Percentiles rank a stretch among this genome's conserved stretches.
phyloP scores from a whole-genome alignment of 2,329 filamentous ascomycete species.

The Xylariaceae sp. region DNA sequence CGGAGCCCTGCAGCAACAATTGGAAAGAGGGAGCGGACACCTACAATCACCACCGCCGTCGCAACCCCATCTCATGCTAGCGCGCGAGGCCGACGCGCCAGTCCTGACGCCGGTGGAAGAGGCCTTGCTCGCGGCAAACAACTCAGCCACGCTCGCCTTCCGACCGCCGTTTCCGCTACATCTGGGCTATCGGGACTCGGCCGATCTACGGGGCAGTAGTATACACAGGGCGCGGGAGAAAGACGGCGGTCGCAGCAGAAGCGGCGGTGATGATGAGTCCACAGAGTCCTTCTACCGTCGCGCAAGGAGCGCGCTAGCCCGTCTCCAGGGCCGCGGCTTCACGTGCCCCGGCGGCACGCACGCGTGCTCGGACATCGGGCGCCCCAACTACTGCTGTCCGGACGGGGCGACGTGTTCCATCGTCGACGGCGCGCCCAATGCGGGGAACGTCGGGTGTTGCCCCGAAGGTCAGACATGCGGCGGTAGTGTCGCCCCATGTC shows the following conservation, averaged over 20 bases:
- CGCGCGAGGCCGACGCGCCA: conserved; percentile 25
- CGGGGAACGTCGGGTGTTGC: conserved; percentile 71
- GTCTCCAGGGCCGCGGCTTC: conserved; percentile 54
- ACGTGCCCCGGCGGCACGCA: conserved; percentile 61
- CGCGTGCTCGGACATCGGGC: conserved; percentile 58
- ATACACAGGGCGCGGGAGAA: conserved; percentile 5
- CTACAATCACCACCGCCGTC: too few relatives aligned
- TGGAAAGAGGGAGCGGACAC: too few relatives aligned
- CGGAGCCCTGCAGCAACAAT: conserved; percentile 13
- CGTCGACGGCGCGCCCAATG: conserved; percentile 52
- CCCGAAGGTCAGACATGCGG: conserved; percentile 58
- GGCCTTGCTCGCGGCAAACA: conserved; percentile 27
- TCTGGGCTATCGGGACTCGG: conserved; percentile 21
- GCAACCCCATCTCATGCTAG: conserved; percentile 20
- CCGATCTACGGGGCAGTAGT: background rate
- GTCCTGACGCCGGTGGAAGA: conserved; percentile 25
- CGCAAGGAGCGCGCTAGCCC: conserved; percentile 41
- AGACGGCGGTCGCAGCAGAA: background rate
- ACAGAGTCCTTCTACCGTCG: conserved; percentile 35
- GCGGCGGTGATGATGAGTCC: too few relatives aligned
- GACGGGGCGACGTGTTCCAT: conserved; percentile 60
- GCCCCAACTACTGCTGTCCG: conserved; percentile 68
- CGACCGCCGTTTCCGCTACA: conserved; percentile 50
- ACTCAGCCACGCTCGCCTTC: conserved; percentile 34
- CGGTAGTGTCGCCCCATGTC: conserved; percentile 58